Conservation (phyloP, 768 basidiomycete species). For the Candolleomyces eurysporus region DNA sequence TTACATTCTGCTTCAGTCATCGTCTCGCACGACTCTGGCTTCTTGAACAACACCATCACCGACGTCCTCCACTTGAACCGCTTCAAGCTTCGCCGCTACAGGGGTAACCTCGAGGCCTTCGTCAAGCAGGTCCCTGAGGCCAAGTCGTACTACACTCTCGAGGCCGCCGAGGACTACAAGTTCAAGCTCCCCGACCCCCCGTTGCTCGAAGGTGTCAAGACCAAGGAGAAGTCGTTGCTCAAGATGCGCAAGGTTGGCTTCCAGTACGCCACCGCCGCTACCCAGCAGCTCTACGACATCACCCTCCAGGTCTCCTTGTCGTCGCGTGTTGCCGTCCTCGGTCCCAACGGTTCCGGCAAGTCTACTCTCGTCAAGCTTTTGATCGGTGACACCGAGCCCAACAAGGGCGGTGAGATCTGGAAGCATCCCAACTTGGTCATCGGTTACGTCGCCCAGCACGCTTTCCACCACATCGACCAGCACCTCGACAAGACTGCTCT, state of each 20-base stretch:
- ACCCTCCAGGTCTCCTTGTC: conserved; percentile 96
- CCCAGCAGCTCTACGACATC: conserved; percentile 93
- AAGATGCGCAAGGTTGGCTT: conserved; percentile 98
- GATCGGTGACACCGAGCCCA: conserved; percentile 94
- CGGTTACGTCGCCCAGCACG: conserved; percentile 98
- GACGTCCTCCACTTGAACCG: conserved; percentile 97
- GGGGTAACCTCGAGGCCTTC: conserved; percentile 93
- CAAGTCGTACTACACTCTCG: conserved; percentile 95
- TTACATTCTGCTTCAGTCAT: conserved; percentile 57
- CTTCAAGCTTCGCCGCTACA: conserved; percentile 95
- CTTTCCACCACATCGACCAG: conserved; percentile 98
- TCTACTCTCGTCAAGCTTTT: conserved; percentile 96
- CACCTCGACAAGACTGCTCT: conserved; percentile 98
- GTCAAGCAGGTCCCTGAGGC: conserved; percentile 95
- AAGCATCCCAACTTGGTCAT: conserved; percentile 99
- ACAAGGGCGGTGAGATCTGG: conserved; percentile 97
- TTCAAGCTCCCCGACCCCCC: conserved; percentile 98
- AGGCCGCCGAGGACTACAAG: conserved; percentile 95
- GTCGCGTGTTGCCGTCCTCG: conserved; percentile 97
- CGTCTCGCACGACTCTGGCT: conserved; percentile 95
- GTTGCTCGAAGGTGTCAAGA: conserved; percentile 99
- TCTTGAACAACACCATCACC: conserved; percentile 98
- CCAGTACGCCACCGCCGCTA: conserved; percentile 86
- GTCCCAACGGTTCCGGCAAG: conserved; percentile 99
- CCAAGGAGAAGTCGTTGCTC: conserved; percentile 94